phyloP scores from a whole-genome alignment of 1,284 basidiomycete genomes.

The Exsudoporus floridanus region DNA sequence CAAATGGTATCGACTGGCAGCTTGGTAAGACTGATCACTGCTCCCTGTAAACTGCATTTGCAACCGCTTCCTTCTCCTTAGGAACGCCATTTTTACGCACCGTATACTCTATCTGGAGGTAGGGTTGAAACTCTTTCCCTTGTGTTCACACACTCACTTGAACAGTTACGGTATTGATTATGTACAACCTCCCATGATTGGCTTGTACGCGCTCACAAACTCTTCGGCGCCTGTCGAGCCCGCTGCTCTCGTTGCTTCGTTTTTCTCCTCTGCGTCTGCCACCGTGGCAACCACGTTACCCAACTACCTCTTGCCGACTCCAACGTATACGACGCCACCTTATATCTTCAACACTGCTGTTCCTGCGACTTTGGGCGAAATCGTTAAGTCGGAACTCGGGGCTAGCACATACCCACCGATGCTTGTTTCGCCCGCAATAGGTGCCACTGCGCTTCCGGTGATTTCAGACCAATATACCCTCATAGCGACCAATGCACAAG shows the following conservation, averaged over 20 bases:
- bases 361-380: constrained; percentile 49
- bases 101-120: constrained; percentile 84
- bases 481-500: constrained; percentile 45
- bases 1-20: constrained; percentile 87
- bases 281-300: constrained; percentile 72
- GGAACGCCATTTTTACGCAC: constrained; percentile 79
- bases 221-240: constrained; percentile 43
- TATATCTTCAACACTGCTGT: constrained; percentile 76
- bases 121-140: constrained; percentile 9
- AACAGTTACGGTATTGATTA: constrained; percentile 68
- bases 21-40: constrained; percentile 45
- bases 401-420: constrained; percentile 67
- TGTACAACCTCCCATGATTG: constrained; percentile 72
- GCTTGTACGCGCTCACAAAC: constrained; percentile 62
- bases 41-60: neutral
- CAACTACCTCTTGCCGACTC: constrained; percentile 70
- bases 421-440: constrained; percentile 37
- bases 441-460: constrained; percentile 47
- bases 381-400: constrained; percentile 59
- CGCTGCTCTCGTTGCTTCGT: constrained; percentile 46
- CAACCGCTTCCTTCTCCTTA: constrained; percentile 13
- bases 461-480: constrained; percentile 49
- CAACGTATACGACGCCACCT: constrained; percentile 59
- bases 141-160: constrained; percentile 7
- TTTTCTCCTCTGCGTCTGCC: constrained; percentile 61